Evolutionary conservation across 1,139 yeast genomes (phyloP).

Genomic region (Diutina ranongensis): DNA sequence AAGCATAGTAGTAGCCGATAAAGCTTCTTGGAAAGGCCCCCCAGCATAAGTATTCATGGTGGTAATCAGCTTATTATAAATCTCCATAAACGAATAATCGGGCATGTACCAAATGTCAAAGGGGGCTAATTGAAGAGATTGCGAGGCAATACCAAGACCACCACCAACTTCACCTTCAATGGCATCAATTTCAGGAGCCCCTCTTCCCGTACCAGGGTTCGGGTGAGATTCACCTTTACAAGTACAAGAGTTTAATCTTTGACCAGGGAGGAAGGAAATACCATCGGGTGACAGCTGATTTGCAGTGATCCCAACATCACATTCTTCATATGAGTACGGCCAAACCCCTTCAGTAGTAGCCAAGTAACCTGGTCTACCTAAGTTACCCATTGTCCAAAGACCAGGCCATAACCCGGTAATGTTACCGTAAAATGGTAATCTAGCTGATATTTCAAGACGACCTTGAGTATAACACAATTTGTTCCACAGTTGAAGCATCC

Average conservation of each 20-base stretch:
- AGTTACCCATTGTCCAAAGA: conserved; percentile 77
- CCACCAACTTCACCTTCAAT: conserved; percentile 53
- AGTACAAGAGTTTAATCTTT: conserved; percentile 52
- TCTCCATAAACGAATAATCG: conserved; percentile 58
- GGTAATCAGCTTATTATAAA: conserved; percentile 50
- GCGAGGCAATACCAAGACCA: conserved; percentile 59
- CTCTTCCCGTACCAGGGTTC: conserved; percentile 67
- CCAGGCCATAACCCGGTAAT: conserved; percentile 84
- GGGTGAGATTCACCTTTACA: conserved; percentile 76
- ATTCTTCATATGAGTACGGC: conserved; percentile 73
- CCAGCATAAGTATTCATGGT: conserved; percentile 71
- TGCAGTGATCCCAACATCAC: conserved; percentile 87
- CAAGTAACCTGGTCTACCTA: conserved; percentile 74
- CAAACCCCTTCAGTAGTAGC: conserved; percentile 82
- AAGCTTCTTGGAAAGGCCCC: conserved; percentile 79
- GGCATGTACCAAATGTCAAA: conserved; percentile 81
- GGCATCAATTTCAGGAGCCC: conserved; percentile 85
- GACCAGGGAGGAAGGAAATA: conserved; percentile 68
- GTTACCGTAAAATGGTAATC: conserved; percentile 62
- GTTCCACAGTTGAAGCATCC: conserved; percentile 83
- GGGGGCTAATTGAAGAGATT: conserved; percentile 77
- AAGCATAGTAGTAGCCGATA: conserved; percentile 61
- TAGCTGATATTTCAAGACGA: conserved; percentile 53
- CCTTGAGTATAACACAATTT: conserved; percentile 76
- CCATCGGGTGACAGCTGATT: conserved; percentile 81